Conservation (phyloP, 2,329 filamentous ascomycete species). For the Celoporthe dispersa region DNA sequence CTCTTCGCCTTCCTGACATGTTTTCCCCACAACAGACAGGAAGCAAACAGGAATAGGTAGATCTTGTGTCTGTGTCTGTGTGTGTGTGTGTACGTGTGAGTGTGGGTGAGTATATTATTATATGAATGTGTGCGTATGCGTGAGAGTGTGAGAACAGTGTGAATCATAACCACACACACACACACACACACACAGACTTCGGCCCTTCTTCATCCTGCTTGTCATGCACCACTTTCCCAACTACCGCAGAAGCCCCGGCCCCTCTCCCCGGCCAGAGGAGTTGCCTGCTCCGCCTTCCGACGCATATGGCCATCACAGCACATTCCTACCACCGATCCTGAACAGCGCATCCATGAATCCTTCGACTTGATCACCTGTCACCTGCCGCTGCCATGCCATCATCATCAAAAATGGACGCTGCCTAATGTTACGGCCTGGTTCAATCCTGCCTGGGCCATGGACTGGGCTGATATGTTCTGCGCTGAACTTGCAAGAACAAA, state of each 20-base stretch:
- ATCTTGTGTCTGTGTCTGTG: background rate
- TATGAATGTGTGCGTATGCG: no score
- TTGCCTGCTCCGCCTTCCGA: slow-evolving; percentile 1
- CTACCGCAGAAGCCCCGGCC: no score
- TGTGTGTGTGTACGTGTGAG: no score
- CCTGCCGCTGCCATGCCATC: background rate
- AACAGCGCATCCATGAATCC: background rate
- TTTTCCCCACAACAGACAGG: background rate
- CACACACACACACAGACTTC: background rate
- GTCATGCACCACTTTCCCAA: background rate
- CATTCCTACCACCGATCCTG: background rate
- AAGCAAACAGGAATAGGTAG: background rate
- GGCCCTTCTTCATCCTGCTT: background rate
- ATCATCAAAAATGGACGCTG: background rate
- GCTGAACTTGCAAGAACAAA: background rate
- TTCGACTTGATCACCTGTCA: background rate
- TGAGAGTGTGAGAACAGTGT: background rate
- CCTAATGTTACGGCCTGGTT: background rate
- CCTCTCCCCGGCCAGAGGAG: background rate
- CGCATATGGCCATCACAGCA: background rate
- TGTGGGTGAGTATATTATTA: no score
- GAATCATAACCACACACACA: background rate
- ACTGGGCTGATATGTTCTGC: background rate
- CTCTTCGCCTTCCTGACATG: background rate
- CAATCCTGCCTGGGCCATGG: background rate